A percentile compares a stretch with the other conserved stretches of the same genome.
These are phyloP conservation scores for Stylosanthes scabra DNA, from an alignment of 331 rosid genomes.

Conservation along the genomic window DNA sequence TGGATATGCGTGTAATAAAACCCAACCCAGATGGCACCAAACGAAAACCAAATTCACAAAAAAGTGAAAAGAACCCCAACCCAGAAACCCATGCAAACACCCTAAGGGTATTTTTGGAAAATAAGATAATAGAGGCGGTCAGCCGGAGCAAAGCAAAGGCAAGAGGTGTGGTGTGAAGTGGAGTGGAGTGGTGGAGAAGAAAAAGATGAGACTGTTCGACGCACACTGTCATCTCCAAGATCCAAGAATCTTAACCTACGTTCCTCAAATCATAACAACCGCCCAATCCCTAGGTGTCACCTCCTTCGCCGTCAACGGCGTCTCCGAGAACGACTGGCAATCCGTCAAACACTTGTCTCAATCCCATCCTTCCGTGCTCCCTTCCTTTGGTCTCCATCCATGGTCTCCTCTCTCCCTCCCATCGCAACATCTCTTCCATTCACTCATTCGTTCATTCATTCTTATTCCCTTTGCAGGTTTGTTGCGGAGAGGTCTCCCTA, in stretches of 20 bases:
- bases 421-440: no score
- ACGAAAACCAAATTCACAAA: no score
- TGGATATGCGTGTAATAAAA: no score
- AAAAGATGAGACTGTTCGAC: constrained; percentile 66
- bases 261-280: constrained; percentile 56
- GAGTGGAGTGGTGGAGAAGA: no score
- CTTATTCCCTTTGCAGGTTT: constrained; percentile 51
- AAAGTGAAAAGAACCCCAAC: no score
- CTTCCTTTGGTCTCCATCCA: constrained; percentile 89
- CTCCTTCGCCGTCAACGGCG: constrained; percentile 77
- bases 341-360: constrained; percentile 73
- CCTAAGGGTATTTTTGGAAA: neutral
- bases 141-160: no score
- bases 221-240: constrained; percentile 95
- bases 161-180: no score
- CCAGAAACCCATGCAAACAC: no score
- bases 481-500: constrained; percentile 70
- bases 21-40: no score
- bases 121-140: no score
- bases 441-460: no score
- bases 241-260: constrained; percentile 66
- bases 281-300: constrained; percentile 70
- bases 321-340: constrained; percentile 82
- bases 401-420: constrained; percentile 48
- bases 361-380: constrained; percentile 60